These are phyloP conservation scores for Aspergillus candidus DNA, from an alignment of 2,329 filamentous ascomycete species.

Conservation along the genomic window DNA sequence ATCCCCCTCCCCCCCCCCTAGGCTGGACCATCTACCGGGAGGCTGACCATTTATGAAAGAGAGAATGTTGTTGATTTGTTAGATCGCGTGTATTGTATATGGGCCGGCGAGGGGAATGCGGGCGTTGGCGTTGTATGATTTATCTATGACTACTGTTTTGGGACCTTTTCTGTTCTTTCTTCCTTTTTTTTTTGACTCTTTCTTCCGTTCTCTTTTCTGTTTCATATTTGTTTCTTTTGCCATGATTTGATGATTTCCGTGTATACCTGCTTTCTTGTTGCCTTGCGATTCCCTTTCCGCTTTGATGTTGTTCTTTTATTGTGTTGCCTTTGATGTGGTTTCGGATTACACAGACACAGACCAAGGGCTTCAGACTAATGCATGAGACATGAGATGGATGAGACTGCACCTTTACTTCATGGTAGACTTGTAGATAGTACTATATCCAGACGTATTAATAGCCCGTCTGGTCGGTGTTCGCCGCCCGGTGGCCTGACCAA, in stretches of 20 bases:
- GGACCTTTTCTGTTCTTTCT: conserved; percentile 12
- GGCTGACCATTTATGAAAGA: background rate
- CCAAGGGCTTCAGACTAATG: conserved; percentile 20
- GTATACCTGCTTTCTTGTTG: conserved; percentile 13
- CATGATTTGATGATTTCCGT: conserved; percentile 12
- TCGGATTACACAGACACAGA: conserved; percentile 4
- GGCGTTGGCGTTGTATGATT: conserved; percentile 6
- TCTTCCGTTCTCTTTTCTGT: conserved; percentile 14
- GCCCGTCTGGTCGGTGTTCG: background rate
- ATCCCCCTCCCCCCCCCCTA: conserved; percentile 7
- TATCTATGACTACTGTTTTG: conserved; percentile 1
- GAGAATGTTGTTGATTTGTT: conserved; percentile 2
- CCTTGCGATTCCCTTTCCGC: conserved; percentile 3
- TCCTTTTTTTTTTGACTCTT: conserved; percentile 1
- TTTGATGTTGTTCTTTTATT: conserved; percentile 11
- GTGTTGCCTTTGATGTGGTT: conserved; percentile 11
- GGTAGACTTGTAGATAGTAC: background rate
- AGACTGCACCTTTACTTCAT: conserved; percentile 8
- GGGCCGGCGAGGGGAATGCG: conserved; percentile 13
- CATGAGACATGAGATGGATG: conserved; percentile 19
- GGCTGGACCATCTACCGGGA: conserved; percentile 12
- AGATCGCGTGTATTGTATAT: conserved; percentile 24
- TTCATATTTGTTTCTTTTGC: conserved; percentile 12
- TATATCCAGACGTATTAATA: background rate
- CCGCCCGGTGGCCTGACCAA: background rate